Evolutionary conservation across 2,329 filamentous ascomycete genomes (phyloP).

Genomic region (Alternaria postmessia): DNA sequence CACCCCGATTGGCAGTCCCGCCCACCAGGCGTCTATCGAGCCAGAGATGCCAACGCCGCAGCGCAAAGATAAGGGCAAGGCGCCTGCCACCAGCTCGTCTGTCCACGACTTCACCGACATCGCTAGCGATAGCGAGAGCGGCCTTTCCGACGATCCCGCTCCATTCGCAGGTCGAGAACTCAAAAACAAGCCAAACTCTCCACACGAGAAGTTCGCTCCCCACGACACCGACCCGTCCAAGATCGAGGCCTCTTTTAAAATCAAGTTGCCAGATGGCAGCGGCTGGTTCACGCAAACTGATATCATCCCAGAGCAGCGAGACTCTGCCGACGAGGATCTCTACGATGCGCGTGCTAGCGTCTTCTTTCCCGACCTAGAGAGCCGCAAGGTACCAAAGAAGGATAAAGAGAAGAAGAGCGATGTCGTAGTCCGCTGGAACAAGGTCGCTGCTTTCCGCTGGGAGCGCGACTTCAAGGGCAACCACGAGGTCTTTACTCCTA

Average conservation of each 20-base stretch:
- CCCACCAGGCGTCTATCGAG: neutral
- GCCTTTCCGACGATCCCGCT: constrained; percentile 6
- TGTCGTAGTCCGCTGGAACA: neutral
- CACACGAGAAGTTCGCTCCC: constrained; percentile 1
- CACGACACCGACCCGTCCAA: constrained; percentile 2
- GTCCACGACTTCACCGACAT: neutral
- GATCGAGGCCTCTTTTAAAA: neutral
- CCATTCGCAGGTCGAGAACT: neutral
- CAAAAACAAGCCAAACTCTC: neutral
- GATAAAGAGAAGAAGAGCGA: neutral
- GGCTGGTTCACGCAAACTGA: constrained; percentile 7
- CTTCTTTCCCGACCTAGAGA: constrained; percentile 1
- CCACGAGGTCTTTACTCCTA: neutral
- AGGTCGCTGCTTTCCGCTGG: neutral
- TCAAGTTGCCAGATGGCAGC: constrained; percentile 4
- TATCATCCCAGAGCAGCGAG: neutral
- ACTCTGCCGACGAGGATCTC: neutral
- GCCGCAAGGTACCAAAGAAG: constrained; percentile 5
- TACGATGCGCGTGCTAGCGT: neutral
- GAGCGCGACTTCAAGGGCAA: neutral
- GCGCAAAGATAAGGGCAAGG: neutral
- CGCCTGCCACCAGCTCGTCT: neutral
- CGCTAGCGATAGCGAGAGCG: neutral
- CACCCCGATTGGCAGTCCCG: neutral
- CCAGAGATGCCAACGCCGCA: neutral